Evolutionary conservation across 1,139 yeast species (phyloP), one percentile per base, ranked within the genome.

Genomic region (Sugiyamaella japonica): DNA sequence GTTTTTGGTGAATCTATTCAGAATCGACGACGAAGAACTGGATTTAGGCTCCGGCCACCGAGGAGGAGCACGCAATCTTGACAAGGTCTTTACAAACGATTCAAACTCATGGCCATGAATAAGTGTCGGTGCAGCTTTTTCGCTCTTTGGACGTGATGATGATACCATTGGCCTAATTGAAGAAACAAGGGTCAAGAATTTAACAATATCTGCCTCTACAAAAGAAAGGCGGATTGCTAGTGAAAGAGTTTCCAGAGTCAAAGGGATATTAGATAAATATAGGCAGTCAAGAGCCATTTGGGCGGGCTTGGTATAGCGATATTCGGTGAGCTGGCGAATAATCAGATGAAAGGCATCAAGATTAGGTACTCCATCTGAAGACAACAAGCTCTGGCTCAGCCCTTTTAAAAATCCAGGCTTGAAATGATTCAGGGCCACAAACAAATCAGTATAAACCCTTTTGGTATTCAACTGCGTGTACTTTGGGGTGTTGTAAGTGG

Each of bases 211-310:
- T 6, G 56, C 57, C 17, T 61, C 59, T 3, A 56, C 48, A 16
- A 59, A 59, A 2, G 66, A 61, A 25, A 64, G 56, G 13, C 55
- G 53, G 17, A 65, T 42, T 2, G 62, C 64, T 3, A 61, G 48
- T 5, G 56, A 44, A 48, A 58, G 55, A 1, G 65, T 55, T 17
- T 58, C 59, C 7, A 58, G 50, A 23, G 54, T 58, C 40, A 65
- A 55, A 1, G 61, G 62, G 7, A 63, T 54, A 15, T 58, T 63
- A 2, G 67, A 58, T 17, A 54, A 38, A 20, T 60, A 39, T 29
- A 65, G 51, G 23, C 65, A 61, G 32, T 65, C 66, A 23, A 64
- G 48, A 2, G 62, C 64, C 46, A 62, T 56, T 43, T 61, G 63
- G 1, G 69, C 67, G 7, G 68, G 67, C 40, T 57, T 60, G 5